Percentiles rank a stretch among this genome's conserved stretches.
Conservation (phyloP, 768 basidiomycete genomes). For the Tricholoma sp. region DNA sequence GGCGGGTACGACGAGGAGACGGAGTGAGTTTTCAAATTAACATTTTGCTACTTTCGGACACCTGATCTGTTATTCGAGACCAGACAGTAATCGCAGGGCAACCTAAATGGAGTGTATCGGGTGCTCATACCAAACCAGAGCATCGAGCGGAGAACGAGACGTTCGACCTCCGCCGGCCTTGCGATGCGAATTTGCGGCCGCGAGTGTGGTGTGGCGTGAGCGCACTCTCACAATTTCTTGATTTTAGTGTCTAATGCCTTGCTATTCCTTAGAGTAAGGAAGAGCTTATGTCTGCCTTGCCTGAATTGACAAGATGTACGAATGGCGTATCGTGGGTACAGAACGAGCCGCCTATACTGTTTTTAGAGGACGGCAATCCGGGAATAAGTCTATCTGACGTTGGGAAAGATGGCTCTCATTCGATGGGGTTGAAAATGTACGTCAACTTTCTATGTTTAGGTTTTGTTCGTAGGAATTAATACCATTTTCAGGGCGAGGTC, state of each 20-base stretch:
- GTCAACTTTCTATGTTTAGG: not conserved
- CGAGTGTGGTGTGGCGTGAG: constrained; percentile 15
- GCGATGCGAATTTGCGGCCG: not conserved
- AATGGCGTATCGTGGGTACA: constrained; percentile 16
- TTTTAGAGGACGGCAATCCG: constrained; percentile 5
- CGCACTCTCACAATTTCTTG: not conserved
- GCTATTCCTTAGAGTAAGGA: constrained; percentile 13
- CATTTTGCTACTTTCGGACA: not conserved
- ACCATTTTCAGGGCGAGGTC: constrained; percentile 7
- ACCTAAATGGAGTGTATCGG: constrained; percentile 12
- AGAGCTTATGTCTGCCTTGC: constrained; percentile 15
- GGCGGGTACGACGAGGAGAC: not conserved
- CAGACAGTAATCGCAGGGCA: constrained; percentile 7
- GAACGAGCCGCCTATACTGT: constrained; percentile 2
- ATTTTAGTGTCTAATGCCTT: not conserved
- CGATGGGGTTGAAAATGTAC: constrained; percentile 13
- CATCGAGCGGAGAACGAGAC: not conserved
- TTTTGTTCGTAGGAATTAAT: not conserved
- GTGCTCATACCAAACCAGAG: not conserved
- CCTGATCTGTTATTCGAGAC: not conserved
- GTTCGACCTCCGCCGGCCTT: not conserved
- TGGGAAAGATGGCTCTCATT: not conserved
- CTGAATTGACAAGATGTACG: constrained; percentile 12
- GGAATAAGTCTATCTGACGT: constrained; percentile 8
- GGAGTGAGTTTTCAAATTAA: constrained; percentile 1